Percentiles rank a stretch among this genome's conserved stretches.
phyloP scores from a whole-genome alignment of 2,329 filamentous ascomycete species.

The Sclerotinia glacialis region DNA sequence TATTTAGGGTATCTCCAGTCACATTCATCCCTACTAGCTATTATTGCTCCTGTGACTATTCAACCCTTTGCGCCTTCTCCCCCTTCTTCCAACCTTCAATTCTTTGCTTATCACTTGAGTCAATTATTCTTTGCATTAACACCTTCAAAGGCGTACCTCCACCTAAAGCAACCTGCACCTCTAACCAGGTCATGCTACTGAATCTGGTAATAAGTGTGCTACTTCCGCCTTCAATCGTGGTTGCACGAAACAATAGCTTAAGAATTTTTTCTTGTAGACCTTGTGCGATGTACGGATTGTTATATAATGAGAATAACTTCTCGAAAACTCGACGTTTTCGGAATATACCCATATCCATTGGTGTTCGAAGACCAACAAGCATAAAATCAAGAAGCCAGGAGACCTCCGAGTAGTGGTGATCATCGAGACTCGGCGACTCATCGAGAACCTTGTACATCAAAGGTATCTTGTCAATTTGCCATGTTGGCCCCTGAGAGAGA shows the following conservation, averaged over 20 bases:
- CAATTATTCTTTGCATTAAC: constrained; percentile 58
- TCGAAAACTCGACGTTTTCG: constrained; percentile 68
- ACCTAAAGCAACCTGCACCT: constrained; percentile 54
- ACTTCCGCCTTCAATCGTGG: constrained; percentile 67
- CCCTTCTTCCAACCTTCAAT: constrained; percentile 63
- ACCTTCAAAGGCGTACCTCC: constrained; percentile 49
- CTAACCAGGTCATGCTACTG: constrained; percentile 72
- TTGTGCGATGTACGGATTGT: constrained; percentile 59
- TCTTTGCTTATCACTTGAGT: constrained; percentile 65
- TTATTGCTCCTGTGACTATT: constrained; percentile 28
- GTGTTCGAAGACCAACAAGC: constrained; percentile 61
- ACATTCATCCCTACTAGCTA: constrained; percentile 30
- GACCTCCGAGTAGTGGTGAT: constrained; percentile 68
- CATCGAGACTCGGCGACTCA: constrained; percentile 68
- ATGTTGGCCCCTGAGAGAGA: constrained; percentile 72
- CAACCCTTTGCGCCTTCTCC: constrained; percentile 32
- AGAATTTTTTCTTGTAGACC: constrained; percentile 55
- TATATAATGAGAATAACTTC: constrained; percentile 66
- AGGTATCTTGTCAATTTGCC: constrained; percentile 71
- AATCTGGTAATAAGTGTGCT: constrained; percentile 77
- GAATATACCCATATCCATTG: constrained; percentile 59
- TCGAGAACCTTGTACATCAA: constrained; percentile 62
- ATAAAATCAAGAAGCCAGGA: constrained; percentile 73
- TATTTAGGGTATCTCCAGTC: constrained; percentile 28
- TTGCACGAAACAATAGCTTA: constrained; percentile 64